Evolutionary conservation across 208 protist genomes (phyloP).

Genomic region (Trypanosoma rangeli): DNA sequence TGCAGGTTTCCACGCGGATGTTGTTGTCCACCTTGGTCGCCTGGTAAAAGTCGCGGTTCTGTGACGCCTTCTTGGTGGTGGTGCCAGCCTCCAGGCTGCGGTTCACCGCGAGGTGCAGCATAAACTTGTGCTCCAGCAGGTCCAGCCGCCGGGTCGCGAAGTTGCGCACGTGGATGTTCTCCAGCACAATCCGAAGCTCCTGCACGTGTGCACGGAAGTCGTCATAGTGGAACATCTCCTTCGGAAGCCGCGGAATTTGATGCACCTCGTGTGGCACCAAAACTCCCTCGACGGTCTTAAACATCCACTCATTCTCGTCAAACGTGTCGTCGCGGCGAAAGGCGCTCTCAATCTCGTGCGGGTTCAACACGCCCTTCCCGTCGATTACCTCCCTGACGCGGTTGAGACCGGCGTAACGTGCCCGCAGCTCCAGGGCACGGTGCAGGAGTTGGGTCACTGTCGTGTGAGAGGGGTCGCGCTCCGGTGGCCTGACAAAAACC

Average conservation of each 20-base stretch:
- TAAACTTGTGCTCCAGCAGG: constrained; percentile 91
- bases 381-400: constrained; percentile 13
- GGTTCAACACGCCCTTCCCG: constrained; percentile 13
- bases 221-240: constrained; percentile 84
- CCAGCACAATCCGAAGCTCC: constrained; percentile 59
- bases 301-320: constrained; percentile 91
- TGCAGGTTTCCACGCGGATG: constrained; percentile 93
- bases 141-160: constrained; percentile 87
- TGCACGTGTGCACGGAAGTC: constrained; percentile 81
- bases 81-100: constrained; percentile 76
- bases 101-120: constrained; percentile 93
- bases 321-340: constrained; percentile 52
- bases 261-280: constrained; percentile 88
- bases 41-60: constrained; percentile 95
- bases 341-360: constrained; percentile 28
- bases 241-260: constrained; percentile 86
- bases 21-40: constrained; percentile 97
- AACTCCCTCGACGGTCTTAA: constrained; percentile 89
- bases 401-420: constrained; percentile 48
- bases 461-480: constrained; percentile 68
- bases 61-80: constrained; percentile 70
- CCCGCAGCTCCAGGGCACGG: constrained; percentile 72
- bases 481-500: constrained; percentile 54
- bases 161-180: constrained; percentile 74
- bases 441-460: constrained; percentile 63